Evolutionary conservation across 192 early-diverging fungal species (phyloP).

Genomic region (Haplosporangium gracile): DNA sequence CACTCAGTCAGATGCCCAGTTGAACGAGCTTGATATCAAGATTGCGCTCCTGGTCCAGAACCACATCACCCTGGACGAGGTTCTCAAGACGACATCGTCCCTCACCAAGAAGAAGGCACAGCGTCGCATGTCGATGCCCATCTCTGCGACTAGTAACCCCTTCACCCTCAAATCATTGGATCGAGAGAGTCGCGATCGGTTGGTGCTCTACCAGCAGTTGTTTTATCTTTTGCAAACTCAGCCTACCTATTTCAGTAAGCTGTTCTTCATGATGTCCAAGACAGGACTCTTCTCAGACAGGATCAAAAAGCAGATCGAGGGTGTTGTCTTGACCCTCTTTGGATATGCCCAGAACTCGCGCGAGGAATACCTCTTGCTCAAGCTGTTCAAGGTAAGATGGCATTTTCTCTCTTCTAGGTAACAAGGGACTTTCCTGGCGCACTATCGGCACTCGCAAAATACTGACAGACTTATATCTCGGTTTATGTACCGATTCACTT

Average conservation of each 20-base stretch:
- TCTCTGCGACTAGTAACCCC: slow-evolving; percentile 60
- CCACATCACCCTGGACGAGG: slow-evolving; percentile 95
- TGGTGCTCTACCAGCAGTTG: slow-evolving; percentile 91
- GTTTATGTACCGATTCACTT: neutral
- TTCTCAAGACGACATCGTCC: slow-evolving; percentile 68
- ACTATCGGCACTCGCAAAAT: neutral
- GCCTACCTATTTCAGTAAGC: slow-evolving; percentile 88
- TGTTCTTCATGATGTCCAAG: slow-evolving; percentile 93
- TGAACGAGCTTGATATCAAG: slow-evolving; percentile 95
- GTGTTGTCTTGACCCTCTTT: slow-evolving; percentile 91
- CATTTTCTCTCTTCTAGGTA: neutral
- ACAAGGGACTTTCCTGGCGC: neutral
- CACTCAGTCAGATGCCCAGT: slow-evolving; percentile 77
- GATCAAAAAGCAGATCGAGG: slow-evolving; percentile 88
- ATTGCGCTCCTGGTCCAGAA: slow-evolving; percentile 97
- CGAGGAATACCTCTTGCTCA: slow-evolving; percentile 96
- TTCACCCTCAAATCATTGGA: slow-evolving; percentile 86
- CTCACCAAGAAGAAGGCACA: slow-evolving; percentile 61
- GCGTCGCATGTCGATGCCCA: slow-evolving; percentile 59
- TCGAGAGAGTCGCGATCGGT: slow-evolving; percentile 82
- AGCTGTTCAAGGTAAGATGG: slow-evolving; percentile 84
- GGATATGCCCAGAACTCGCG: slow-evolving; percentile 97
- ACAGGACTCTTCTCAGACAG: slow-evolving; percentile 69
- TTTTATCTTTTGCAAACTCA: slow-evolving; percentile 99
- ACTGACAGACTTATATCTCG: neutral